Conservation (phyloP, 352 stramenopile species). For the Globisporangium acanthophoron region DNA sequence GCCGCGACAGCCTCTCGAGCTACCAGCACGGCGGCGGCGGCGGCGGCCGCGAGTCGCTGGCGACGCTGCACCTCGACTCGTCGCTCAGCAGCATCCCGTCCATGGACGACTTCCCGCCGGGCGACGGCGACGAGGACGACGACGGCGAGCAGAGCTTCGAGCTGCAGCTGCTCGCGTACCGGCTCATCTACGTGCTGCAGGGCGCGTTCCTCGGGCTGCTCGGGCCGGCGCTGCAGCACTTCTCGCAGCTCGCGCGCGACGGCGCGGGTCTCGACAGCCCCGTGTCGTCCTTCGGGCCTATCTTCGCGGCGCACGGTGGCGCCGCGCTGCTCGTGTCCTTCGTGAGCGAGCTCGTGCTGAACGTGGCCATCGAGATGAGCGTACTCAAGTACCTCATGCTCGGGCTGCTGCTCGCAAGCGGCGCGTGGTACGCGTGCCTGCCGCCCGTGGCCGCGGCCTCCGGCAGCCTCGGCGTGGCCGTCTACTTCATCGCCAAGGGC, state of each 20-base stretch:
- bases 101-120: constrained; percentile 13
- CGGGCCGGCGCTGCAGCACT: constrained; percentile 58
- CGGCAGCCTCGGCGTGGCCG: constrained; percentile 55
- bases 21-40: constrained; percentile 7
- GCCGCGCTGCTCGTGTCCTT: constrained; percentile 71
- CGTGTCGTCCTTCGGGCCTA: constrained; percentile 61
- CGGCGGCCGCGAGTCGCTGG: constrained; percentile 2
- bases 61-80: constrained; percentile 18
- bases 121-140: constrained; percentile 2
- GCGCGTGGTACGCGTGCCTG: constrained; percentile 64
- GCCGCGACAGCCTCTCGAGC: constrained; percentile 5
- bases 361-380: constrained; percentile 54
- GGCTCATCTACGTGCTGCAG: constrained; percentile 61
- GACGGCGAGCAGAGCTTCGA: constrained; percentile 44
- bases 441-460: constrained; percentile 46
- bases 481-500: constrained; percentile 74
- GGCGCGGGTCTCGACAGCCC: constrained; percentile 34
- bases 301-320: constrained; percentile 68
- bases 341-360: constrained; percentile 75
- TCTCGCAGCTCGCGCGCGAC: constrained; percentile 41
- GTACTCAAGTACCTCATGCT: constrained; percentile 72
- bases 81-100: constrained; percentile 18
- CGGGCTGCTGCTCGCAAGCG: constrained; percentile 46
- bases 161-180: constrained; percentile 61
- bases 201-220: constrained; percentile 62